phyloP scores from a whole-genome alignment of 176 grass and related monocot genomes.

The Poa annua region DNA sequence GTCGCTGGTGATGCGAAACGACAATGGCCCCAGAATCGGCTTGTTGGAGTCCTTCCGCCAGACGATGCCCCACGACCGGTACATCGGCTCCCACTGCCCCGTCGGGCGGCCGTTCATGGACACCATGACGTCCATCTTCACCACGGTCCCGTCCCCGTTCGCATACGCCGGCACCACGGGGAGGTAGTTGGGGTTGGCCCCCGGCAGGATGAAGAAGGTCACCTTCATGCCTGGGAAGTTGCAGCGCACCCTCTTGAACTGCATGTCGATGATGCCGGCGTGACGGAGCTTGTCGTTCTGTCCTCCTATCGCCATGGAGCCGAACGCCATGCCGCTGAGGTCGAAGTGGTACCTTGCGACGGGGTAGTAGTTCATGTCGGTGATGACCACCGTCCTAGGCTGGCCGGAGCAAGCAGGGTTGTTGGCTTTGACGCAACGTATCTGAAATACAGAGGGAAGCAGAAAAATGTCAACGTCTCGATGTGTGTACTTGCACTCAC shows the following conservation, averaged over 20 bases:
- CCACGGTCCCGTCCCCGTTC: background rate
- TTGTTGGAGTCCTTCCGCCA: constrained; percentile 50
- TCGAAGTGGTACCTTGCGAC: constrained; percentile 63
- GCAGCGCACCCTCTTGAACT: constrained; percentile 52
- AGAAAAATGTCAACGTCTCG: constrained; percentile 16
- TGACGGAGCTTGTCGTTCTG: constrained; percentile 53
- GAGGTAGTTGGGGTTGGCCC: constrained; percentile 13
- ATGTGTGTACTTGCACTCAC: background rate
- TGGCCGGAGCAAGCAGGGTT: constrained; percentile 65
- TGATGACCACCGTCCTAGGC: constrained; percentile 60
- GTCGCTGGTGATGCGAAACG: constrained; percentile 50
- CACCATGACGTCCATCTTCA: background rate
- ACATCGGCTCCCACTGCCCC: background rate
- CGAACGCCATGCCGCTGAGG: constrained; percentile 71
- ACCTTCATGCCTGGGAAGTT: constrained; percentile 13
- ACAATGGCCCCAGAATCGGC: background rate
- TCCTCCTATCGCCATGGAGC: constrained; percentile 55
- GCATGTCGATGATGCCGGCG: constrained; percentile 66
- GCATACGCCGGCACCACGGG: background rate
- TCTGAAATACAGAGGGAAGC: constrained; percentile 1
- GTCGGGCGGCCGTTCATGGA: background rate
- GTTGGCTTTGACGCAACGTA: background rate
- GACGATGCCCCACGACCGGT: constrained; percentile 27
- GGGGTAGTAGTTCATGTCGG: constrained; percentile 71
- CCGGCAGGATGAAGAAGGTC: constrained; percentile 6